Base-by-base conservation (phyloP, 805 yeast species). In the Zygotorulaspora danielsina region DNA sequence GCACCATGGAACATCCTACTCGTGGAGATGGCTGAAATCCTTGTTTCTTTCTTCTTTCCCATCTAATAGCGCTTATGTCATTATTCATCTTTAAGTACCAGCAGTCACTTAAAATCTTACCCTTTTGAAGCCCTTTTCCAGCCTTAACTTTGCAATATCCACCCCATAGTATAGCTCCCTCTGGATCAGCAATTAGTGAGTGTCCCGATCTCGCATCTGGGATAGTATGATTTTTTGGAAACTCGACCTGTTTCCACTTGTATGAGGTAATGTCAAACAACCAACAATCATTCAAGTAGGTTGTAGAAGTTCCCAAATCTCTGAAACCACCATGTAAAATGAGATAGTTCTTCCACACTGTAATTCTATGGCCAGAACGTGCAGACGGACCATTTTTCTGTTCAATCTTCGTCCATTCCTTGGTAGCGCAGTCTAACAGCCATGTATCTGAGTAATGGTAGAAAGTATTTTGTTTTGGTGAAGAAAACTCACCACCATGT, bases 151-250 rank as follows among this genome's bases (percentile, higher is more conserved):
- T 90, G 55, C 93, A 79, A 57, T 90, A 90, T 10, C 98, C 98
- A 49, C 98, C 98, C 73, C 84, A 86, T 1, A 89, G 48, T 1
- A 86, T 73, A 1, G 87, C 89, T 30, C 97, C 97, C 12, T 84
- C 95, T 2, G 76, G 75, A 13, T 71, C 66, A 2, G 96, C 84
- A 30, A 90, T 70, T 32, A 90, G 71, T 1, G 95, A 84, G 60
- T 90, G 97, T 1, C 97, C 97, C 0, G 95, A 84, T 48, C 98
- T 72, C 1, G 96, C 81, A 53, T 90, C 97, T 0, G 98, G 97
- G 19, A 78, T 59, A 1, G 82, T 71, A 49, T 84, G 87, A 40
- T 80, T 83, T 4, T 79, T 77, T 2, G 97, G 95, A 53, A 87
- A 84, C 55, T 81, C 93, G 4, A 88, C 76, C 60, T 89, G 93